These are phyloP conservation scores for Anacardium occidentale DNA, from an alignment of 345 rosid genomes.

Conservation along the genomic window DNA sequence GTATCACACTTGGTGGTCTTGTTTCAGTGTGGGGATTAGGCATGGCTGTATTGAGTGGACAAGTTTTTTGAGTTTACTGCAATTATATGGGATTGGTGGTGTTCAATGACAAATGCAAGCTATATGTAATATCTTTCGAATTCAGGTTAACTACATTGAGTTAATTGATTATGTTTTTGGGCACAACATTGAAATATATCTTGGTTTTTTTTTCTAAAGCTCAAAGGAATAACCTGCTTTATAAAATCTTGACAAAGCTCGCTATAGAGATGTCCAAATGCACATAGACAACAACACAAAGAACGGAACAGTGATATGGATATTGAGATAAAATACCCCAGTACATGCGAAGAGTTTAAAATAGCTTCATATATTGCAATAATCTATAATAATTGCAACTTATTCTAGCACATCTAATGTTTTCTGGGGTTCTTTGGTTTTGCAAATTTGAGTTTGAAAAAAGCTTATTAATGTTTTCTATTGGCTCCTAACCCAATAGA, in stretches of 20 bases:
- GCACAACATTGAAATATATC: background rate
- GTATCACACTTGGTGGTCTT: background rate
- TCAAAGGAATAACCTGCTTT: background rate
- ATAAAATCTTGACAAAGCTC: no score
- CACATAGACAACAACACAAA: no score
- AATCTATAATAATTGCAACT: background rate
- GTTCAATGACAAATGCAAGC: background rate
- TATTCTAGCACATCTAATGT: background rate
- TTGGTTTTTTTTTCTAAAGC: background rate
- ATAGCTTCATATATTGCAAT: background rate
- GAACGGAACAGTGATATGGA: background rate
- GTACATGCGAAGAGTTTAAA: background rate
- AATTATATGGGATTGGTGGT: background rate
- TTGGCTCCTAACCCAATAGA: background rate
- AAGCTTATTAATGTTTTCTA: background rate
- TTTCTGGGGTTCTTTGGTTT: background rate
- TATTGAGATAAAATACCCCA: background rate
- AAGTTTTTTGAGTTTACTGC: background rate
- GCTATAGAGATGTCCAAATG: no score
- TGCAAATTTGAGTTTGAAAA: background rate
- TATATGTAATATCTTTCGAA: background rate
- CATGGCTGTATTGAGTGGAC: background rate
- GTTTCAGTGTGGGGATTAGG: background rate
- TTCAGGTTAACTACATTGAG: background rate
- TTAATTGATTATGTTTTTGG: conserved; percentile 1